A percentile compares a stretch with the other conserved stretches of the same genome.
Conservation (phyloP, 352 stramenopile genomes). For the Phytophthora macrochlamydospora region DNA sequence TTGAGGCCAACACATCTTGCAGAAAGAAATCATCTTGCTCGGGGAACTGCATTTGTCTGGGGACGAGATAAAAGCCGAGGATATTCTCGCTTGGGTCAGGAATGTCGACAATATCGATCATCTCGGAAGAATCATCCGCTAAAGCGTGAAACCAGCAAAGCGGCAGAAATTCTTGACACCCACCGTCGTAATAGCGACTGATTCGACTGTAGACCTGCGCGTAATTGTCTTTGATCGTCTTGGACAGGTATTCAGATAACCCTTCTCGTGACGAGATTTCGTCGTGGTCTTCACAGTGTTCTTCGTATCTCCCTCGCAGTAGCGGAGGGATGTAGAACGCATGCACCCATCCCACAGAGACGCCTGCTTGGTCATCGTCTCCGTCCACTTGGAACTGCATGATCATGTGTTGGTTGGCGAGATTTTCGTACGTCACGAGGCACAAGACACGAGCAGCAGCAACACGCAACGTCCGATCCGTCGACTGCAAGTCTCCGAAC, state of each 20-base stretch:
- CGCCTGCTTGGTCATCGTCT: conserved; percentile 25
- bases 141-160: conserved; percentile 48
- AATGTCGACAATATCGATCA: conserved; percentile 20
- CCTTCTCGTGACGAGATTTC: conserved; percentile 10
- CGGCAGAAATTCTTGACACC: conserved; percentile 49
- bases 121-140: conserved; percentile 6
- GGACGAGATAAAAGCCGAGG: conserved; percentile 63
- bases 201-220: conserved; percentile 43
- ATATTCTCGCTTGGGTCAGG: conserved; percentile 54
- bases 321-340: conserved; percentile 49
- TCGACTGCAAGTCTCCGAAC: conserved; percentile 40
- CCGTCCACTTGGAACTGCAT: conserved; percentile 8
- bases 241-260: conserved; percentile 34
- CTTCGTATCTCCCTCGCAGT: conserved; percentile 33
- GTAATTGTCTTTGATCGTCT: conserved; percentile 44
- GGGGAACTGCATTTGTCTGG: conserved; percentile 60
- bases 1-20: conserved; percentile 50
- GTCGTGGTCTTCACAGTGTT: conserved; percentile 14
- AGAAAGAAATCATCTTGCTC: conserved; percentile 54
- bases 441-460: conserved; percentile 52
- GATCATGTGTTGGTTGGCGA: conserved; percentile 34
- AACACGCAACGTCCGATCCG: conserved; percentile 50
- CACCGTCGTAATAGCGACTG: conserved; percentile 52
- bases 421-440: conserved; percentile 56
- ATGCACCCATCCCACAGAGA: conserved; percentile 63